phyloP scores from a whole-genome alignment of 2,329 filamentous ascomycete species.

The Clarireedia hainanense region DNA sequence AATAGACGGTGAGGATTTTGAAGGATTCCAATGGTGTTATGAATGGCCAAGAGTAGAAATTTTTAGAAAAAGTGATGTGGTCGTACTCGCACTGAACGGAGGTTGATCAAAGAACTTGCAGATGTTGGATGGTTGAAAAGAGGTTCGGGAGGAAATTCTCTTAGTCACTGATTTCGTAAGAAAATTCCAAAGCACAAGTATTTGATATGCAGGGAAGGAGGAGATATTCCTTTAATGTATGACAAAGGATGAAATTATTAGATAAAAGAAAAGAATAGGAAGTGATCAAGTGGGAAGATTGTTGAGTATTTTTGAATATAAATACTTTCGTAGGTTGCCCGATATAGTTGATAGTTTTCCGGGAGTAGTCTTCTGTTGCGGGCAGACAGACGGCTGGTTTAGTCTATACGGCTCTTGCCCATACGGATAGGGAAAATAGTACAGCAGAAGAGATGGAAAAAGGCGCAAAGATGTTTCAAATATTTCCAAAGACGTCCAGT shows the following conservation, averaged over 20 bases:
- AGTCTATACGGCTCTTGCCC: too few species aligned
- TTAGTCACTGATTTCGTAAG: conserved; percentile 10
- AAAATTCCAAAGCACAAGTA: background rate
- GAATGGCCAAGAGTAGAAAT: background rate
- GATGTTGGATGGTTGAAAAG: background rate
- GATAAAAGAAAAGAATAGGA: background rate
- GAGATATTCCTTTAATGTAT: background rate
- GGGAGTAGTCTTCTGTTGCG: too few species aligned
- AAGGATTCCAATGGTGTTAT: background rate
- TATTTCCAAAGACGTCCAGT: too few species aligned
- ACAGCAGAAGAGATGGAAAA: too few species aligned
- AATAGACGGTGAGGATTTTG: conserved; percentile 1
- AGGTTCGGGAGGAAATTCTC: background rate
- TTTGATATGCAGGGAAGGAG: conserved; percentile 4
- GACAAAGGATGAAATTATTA: background rate
- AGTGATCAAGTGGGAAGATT: background rate
- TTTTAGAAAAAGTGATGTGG: background rate
- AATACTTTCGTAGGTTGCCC: background rate
- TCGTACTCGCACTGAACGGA: conserved; percentile 6
- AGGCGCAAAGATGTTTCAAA: too few species aligned
- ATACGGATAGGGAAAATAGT: too few species aligned
- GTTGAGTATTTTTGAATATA: background rate
- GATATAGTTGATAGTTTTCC: too few species aligned
- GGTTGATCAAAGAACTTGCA: conserved; percentile 4
- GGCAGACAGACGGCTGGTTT: too few species aligned